Evolutionary conservation across 2,329 filamentous ascomycete species (phyloP), one percentile per base, ranked within the genome.

Genomic region (Madurella fahalii): DNA sequence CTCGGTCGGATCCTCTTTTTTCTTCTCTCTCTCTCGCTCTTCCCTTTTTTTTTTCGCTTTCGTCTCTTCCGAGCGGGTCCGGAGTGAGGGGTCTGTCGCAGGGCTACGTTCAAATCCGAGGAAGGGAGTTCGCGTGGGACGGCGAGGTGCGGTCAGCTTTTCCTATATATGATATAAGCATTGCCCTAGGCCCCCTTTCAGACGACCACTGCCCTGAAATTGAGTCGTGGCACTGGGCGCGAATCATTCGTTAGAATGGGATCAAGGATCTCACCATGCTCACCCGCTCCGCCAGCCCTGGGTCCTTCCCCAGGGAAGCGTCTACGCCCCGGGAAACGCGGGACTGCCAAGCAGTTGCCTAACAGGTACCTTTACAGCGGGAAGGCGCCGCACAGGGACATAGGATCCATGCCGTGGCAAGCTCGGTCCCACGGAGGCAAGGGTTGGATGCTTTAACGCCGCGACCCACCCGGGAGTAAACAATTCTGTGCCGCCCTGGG

Each of bases 311-410:
- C 44, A 20, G 25, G 53, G n/a, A 49, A 42, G 41, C 25, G 46
- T 25, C 25, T 3, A 25, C 25, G 25, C 25, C 25, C 25, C 25
- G 4, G 25, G 25, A 7, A 3, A 25, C 7, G 25, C 25, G 25
- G 25, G 7, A 4, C 25, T 25, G 25, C 25, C 25, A 25, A 25
- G 25, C 25, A 3, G 25, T 25, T 50, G 50, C 50, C 45, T 48
- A 45, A 20, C 46, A 50, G 54, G 54, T 43, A 41, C 47, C 50
- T 47, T 40, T 37, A 46, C 41, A 42, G 39, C 41, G 17, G 46
- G 17, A 9, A n/a, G 43, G 43, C 37, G 55, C 55, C 55, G 51
- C 55, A 51, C 43, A 31, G 48, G 44, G 34, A 40, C 50, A 51
- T n/a, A 52, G 48, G 44, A 52, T 47, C 45, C 20, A 30, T 25